Base-by-base conservation (phyloP, 2,329 filamentous ascomycete species). In the Grosmannia serpens region DNA sequence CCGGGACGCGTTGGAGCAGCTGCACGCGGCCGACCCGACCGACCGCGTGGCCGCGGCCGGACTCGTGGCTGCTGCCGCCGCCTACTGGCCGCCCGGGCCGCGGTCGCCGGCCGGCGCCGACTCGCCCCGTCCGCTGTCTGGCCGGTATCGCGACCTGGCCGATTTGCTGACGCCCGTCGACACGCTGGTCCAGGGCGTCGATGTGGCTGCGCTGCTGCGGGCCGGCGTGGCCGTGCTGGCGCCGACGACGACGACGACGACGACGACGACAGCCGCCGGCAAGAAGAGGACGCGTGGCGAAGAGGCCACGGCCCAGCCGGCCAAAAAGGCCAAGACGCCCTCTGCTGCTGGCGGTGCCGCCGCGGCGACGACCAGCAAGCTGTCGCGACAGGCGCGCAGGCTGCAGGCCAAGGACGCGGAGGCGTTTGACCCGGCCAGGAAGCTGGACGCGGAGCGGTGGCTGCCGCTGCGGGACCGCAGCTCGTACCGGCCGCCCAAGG, bases 401-500 rank as follows among this genome's bases (percentile, higher is more conserved):
- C 62, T 64, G 58, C 61, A 64, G 63, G 59, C 60, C 61, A 64
- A 64, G 62, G 33, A 76, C 0, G 58, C 50, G 20, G 57, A 53
- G 35, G 54, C 76, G 59, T 89, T 83, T 67, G 88, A 90, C 60
- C 81, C 88, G 56, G 83, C 80, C 65, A 95, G 91, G 77, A 85
- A 84, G 63, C 82, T 89, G 38, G 94, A 99, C 70, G 86, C 90
- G 0, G 94, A 99, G 73, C 81, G 94, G 62, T 99, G 94, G 94
- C 74, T 99, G 61, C 92, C 94, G 15, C 77, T 97, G 67, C 85
- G 88, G 56, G 94, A 99, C 70, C 82, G 94, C 59, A 94, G 88
- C 65, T 88, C 84, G 47, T 99, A 96, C 73, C 79, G 88, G 53
- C 91, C 91, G 9, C 96, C 94, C 75, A 91, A 91, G 7, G 90